Evolutionary conservation across 2,329 filamentous ascomycete species (phyloP).

Genomic region (Westerdykella ornata): DNA sequence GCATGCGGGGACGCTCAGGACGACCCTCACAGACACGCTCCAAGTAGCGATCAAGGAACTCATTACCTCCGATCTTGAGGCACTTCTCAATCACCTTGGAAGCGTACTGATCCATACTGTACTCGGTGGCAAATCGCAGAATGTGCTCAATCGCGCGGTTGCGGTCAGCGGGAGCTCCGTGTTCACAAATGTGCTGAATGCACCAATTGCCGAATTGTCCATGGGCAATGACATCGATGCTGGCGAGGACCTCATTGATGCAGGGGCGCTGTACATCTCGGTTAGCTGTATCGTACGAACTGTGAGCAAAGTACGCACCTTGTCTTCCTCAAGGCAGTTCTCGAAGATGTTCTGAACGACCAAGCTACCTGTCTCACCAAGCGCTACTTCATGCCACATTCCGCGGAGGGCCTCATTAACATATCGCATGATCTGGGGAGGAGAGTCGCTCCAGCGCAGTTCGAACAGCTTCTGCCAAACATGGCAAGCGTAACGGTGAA

Average conservation of each 20-base stretch:
- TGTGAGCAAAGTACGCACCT: constrained; percentile 52
- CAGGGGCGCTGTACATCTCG: constrained; percentile 65
- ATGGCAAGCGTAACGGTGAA: constrained; percentile 97
- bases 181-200: constrained; percentile 98
- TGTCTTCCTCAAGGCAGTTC: constrained; percentile 97
- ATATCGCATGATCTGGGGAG: constrained; percentile 96
- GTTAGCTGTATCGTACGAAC: neutral
- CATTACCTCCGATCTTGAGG: constrained; percentile 85
- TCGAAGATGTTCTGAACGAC: constrained; percentile 99
- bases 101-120: constrained; percentile 98
- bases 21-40: constrained; percentile 90
- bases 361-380: constrained; percentile 93
- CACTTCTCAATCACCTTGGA: constrained; percentile 99
- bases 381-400: constrained; percentile 98
- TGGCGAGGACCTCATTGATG: constrained; percentile 90
- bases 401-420: constrained; percentile 91
- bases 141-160: constrained; percentile 93
- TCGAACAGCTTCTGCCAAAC: constrained; percentile 99
- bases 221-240: constrained; percentile 93
- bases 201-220: constrained; percentile 99
- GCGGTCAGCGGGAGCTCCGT: constrained; percentile 83
- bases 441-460: constrained; percentile 87
- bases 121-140: constrained; percentile 85
- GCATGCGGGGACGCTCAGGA: constrained; percentile 85
- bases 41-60: constrained; percentile 88